Base-by-base conservation (phyloP, 164 flowering plant species). In the Dillenia turbinata region DNA sequence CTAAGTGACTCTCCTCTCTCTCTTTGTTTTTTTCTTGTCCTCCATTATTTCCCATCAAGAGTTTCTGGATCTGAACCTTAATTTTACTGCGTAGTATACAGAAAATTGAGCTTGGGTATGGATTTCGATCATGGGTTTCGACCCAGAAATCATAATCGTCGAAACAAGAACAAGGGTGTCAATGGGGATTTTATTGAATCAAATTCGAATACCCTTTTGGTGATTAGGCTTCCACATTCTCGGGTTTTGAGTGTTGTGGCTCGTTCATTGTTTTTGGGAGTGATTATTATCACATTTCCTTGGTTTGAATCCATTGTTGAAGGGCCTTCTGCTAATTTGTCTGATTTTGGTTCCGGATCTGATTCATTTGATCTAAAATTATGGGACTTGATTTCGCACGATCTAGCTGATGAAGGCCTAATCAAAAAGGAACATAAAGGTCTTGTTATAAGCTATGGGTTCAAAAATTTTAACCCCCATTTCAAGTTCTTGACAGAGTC, bases 361-460 rank as follows among this genome's bases (percentile, higher is more conserved):
- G 59, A 52, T 16, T 16, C 58, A 4, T 15, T 62, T 17, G 61
- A 70, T 15, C 47, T 51, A 1, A 56, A 59, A 2, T 16, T 62
- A 14, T 63, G 80, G 69, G 66, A 72, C 0, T 13, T 63, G 49
- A 54, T 91, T 11, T 69, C 87, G 61, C 78, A 44, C 2, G 94
- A 89, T 67, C 66, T 92, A 54, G 49, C 52, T 5, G 71, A 79
- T 13, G 82, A 83, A 59, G 92, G 92, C 22, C 69, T 87, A 0
- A 12, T 83, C 10, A 78, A 70, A 66, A 54, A 19, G 0, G 81
- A 76, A 0, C 73, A 77, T 44, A 81, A 68, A 47, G 78, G 74
- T 16, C 60, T 81, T 26, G 58, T 85, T 10, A 15, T 86, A 8
- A 73, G 68, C 57, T 44, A 60, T 19, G 68, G 52, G 9, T 33